phyloP scores from a whole-genome alignment of 139 green algal genomes.

The Chlamydomonas eustigma region DNA sequence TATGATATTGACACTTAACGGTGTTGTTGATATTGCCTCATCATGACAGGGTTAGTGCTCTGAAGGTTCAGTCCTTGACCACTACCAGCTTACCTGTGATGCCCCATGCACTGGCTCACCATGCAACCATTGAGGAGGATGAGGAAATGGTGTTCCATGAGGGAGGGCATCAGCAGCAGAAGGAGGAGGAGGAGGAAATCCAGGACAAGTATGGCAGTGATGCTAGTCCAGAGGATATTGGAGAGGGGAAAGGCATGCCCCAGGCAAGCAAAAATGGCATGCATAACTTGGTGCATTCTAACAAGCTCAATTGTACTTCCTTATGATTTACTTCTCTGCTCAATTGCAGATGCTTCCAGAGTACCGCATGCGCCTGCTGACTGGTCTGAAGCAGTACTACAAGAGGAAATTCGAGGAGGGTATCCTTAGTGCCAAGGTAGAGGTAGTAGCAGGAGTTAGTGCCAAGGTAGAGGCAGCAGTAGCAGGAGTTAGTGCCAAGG shows the following conservation, averaged over 20 bases:
- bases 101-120: background rate
- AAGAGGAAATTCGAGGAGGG: conserved; percentile 22
- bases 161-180: too few relatives aligned
- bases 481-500: too few relatives aligned
- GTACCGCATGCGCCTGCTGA: conserved; percentile 42
- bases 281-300: background rate
- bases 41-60: too few relatives aligned
- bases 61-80: too few relatives aligned
- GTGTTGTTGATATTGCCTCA: too few relatives aligned
- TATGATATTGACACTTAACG: too few relatives aligned
- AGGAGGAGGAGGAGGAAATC: background rate
- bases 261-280: background rate
- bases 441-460: background rate
- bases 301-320: too few relatives aligned
- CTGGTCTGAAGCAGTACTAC: conserved; percentile 40
- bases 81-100: too few relatives aligned
- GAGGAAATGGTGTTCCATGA: background rate
- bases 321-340: background rate
- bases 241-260: background rate
- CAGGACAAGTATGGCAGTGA: background rate
- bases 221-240: too few relatives aligned
- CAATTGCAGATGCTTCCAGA: conserved; percentile 23
- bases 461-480: too few relatives aligned
- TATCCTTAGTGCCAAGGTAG: conserved; percentile 8
- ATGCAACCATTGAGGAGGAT: conserved; percentile 1